Evolutionary conservation across 202 grass and related monocot species (phyloP).

Genomic region (Tripidium arundinaceum): DNA sequence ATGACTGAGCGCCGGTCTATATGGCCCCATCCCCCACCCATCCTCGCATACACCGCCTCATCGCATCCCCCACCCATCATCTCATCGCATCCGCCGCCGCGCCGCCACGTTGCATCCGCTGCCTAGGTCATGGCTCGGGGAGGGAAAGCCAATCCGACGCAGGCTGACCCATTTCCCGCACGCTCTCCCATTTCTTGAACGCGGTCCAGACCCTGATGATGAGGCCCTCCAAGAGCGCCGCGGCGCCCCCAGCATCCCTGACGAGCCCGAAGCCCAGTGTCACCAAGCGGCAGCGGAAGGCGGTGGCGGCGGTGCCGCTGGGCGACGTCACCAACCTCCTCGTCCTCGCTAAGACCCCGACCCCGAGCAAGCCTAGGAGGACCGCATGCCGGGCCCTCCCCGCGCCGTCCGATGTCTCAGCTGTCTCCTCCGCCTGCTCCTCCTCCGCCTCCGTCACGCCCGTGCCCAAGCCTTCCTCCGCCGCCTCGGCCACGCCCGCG

Average conservation of each 20-base stretch:
- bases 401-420: neutral
- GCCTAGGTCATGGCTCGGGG: too few relatives aligned
- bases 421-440: neutral
- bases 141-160: too few relatives aligned
- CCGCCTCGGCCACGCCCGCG: neutral
- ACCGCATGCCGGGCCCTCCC: neutral
- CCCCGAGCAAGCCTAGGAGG: neutral
- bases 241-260: neutral
- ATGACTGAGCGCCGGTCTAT: too few relatives aligned
- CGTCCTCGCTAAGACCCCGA: conserved; percentile 18
- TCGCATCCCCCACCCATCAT: too few relatives aligned
- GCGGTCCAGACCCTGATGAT: neutral
- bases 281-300: neutral
- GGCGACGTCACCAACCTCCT: conserved; percentile 41
- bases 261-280: neutral
- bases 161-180: too few relatives aligned
- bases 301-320: neutral
- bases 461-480: neutral
- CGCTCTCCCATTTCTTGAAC: too few relatives aligned
- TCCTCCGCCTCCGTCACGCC: conserved; percentile 17
- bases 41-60: too few relatives aligned
- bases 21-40: too few relatives aligned
- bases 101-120: too few relatives aligned
- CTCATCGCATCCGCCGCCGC: too few relatives aligned
- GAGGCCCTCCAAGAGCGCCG: neutral